These are phyloP conservation scores for Fusarium begoniae DNA, from an alignment of 2,329 filamentous ascomycete species.

Conservation along the genomic window DNA sequence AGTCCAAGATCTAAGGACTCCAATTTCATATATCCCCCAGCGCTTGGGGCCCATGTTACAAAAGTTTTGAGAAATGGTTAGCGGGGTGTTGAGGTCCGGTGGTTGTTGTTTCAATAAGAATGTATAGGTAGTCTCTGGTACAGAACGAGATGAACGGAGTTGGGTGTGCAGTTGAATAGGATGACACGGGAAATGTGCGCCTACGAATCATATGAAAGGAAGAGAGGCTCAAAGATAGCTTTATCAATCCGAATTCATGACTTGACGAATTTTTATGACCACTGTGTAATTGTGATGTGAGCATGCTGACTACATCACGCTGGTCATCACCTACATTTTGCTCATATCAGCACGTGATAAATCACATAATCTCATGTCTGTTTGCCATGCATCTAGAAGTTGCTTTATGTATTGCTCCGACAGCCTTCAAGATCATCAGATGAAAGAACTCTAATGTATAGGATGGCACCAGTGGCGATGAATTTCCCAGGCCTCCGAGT, in stretches of 20 bases:
- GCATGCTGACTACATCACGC: background rate
- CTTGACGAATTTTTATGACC: background rate
- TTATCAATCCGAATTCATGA: constrained; percentile 20
- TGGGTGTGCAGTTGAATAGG: constrained; percentile 16
- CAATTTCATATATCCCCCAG: background rate
- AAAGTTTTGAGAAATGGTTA: constrained; percentile 21
- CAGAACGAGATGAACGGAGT: constrained; percentile 6
- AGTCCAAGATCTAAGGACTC: constrained; percentile 40
- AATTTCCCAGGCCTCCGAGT: background rate
- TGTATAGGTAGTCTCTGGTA: background rate
- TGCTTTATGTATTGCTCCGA: background rate
- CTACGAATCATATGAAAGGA: constrained; percentile 12
- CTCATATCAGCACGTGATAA: background rate
- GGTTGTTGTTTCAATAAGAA: constrained; percentile 16
- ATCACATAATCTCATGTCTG: background rate
- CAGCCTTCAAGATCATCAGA: background rate
- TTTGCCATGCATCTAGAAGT: background rate
- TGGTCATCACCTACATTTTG: background rate
- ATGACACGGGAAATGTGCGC: background rate
- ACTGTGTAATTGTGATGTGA: background rate
- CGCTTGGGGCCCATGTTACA: background rate
- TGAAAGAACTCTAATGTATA: background rate
- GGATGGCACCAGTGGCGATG: background rate
- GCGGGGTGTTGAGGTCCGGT: constrained; percentile 11
- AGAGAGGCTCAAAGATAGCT: constrained; percentile 14